A percentile compares a stretch with the other conserved stretches of the same genome.
These are phyloP conservation scores for Crithidia bombi DNA, from an alignment of 208 protist genomes.

Conservation along the genomic window DNA sequence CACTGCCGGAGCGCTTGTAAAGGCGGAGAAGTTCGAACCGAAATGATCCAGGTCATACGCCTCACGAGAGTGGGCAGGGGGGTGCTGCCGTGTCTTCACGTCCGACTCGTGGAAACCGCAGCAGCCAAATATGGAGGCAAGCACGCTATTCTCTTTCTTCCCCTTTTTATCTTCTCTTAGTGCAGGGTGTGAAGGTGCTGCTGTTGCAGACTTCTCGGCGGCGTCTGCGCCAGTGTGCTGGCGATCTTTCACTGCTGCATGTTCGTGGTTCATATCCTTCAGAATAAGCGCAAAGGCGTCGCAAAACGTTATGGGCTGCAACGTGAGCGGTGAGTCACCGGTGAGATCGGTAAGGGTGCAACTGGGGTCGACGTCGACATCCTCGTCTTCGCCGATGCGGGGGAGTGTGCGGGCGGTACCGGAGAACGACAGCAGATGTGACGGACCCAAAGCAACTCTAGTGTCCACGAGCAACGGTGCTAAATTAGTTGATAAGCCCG, in stretches of 20 bases:
- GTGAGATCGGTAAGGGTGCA: conserved; percentile 12
- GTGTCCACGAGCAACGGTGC: not conserved
- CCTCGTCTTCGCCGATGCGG: conserved; percentile 27
- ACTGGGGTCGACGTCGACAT: conserved; percentile 28
- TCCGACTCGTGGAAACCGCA: conserved; percentile 15
- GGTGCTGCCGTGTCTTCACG: conserved; percentile 14
- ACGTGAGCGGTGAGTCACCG: not conserved
- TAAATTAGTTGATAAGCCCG: not conserved
- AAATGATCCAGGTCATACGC: not conserved
- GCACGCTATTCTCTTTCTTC: conserved; percentile 25
- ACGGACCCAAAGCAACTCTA: not conserved
- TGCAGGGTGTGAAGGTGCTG: not conserved
- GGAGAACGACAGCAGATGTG: conserved; percentile 23
- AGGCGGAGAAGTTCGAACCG: not conserved
- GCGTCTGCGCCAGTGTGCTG: not conserved
- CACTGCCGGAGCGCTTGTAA: not conserved
- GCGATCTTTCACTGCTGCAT: no score
- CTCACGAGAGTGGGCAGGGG: not conserved
- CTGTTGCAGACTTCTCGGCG: not conserved
- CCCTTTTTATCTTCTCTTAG: not conserved
- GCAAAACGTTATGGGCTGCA: conserved; percentile 26
- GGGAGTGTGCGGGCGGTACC: conserved; percentile 6
- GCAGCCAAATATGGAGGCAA: conserved; percentile 27
- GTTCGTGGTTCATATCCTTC: not conserved
- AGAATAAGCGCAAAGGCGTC: conserved; percentile 17